Evolutionary conservation across 805 yeast species (phyloP).

Genomic region (Ogataea kodamae): DNA sequence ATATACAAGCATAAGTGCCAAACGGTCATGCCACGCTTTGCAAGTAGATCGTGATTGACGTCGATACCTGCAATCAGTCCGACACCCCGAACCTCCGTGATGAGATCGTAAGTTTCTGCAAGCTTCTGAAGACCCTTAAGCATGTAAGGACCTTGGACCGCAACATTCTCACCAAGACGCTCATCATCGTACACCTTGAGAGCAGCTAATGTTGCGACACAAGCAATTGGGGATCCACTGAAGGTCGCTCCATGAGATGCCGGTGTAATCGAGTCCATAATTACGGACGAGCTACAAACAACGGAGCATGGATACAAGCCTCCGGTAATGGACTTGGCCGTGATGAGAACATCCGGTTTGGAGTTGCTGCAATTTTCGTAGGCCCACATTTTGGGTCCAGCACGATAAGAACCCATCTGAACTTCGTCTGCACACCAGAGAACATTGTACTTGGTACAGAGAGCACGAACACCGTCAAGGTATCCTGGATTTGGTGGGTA

Average conservation of each 20-base stretch:
- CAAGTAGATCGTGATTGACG: slow-evolving; percentile 17
- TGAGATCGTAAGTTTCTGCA: slow-evolving; percentile 16
- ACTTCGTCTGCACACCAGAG: slow-evolving; percentile 37
- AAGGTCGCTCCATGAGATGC: slow-evolving; percentile 31
- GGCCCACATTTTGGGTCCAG: slow-evolving; percentile 36
- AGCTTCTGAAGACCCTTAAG: slow-evolving; percentile 19
- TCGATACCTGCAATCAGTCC: slow-evolving; percentile 28
- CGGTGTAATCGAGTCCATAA: slow-evolving; percentile 27
- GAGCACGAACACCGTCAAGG: slow-evolving; percentile 30
- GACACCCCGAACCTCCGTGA: slow-evolving; percentile 24
- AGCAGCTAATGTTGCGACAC: slow-evolving; percentile 27
- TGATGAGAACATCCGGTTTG: slow-evolving; percentile 27
- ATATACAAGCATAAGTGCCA: slow-evolving; percentile 29
- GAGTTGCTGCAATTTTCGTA: slow-evolving; percentile 31
- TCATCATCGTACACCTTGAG: slow-evolving; percentile 28
- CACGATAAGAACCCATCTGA: slow-evolving; percentile 36
- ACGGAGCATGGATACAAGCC: slow-evolving; percentile 28
- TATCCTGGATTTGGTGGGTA: slow-evolving; percentile 34
- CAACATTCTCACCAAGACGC: slow-evolving; percentile 22
- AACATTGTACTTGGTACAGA: slow-evolving; percentile 32
- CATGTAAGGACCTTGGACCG: slow-evolving; percentile 20
- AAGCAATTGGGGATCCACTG: slow-evolving; percentile 29
- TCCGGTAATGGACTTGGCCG: slow-evolving; percentile 31
- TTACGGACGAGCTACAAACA: slow-evolving; percentile 22
- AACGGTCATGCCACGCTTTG: slow-evolving; percentile 13